Conservation (phyloP, 305 asterid species). For the Euphrasia arctica region DNA sequence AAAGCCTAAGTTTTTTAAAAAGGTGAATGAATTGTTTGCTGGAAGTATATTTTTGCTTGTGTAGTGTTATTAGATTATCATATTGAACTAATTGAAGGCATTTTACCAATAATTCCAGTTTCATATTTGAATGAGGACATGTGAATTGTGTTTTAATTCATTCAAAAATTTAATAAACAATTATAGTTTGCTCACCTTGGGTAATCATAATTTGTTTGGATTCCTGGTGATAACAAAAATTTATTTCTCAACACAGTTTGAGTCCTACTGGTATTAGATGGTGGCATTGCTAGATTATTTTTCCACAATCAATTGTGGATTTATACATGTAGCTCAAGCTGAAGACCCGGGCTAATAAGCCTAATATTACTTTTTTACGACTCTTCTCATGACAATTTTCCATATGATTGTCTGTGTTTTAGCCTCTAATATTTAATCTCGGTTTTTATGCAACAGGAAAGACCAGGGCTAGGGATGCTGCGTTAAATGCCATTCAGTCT, state of each 20-base stretch:
- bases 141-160: background rate
- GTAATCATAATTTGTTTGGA: conserved; percentile 1
- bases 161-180: background rate
- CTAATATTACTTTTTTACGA: background rate
- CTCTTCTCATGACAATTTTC: background rate
- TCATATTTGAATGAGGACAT: background rate
- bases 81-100: background rate
- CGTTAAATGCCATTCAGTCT: conserved; percentile 85
- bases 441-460: conserved; percentile 51
- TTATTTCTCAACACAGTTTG: background rate
- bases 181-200: background rate
- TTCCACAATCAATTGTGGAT: background rate
- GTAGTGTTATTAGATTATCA: conserved; percentile 6
- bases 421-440: conserved; percentile 20
- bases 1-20: too few species aligned
- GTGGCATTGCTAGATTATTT: background rate
- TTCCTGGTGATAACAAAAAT: conserved; percentile 12
- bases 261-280: background rate
- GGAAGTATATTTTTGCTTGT: background rate
- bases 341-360: background rate
- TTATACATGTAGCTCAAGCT: conserved; percentile 4
- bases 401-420: conserved; percentile 1
- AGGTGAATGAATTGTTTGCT: background rate
- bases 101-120: background rate
- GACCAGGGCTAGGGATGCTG: conserved; percentile 96